Evolutionary conservation across 805 yeast genomes (phyloP), one percentile per base, ranked within the genome.

Genomic region (Ogataea kodamae): DNA sequence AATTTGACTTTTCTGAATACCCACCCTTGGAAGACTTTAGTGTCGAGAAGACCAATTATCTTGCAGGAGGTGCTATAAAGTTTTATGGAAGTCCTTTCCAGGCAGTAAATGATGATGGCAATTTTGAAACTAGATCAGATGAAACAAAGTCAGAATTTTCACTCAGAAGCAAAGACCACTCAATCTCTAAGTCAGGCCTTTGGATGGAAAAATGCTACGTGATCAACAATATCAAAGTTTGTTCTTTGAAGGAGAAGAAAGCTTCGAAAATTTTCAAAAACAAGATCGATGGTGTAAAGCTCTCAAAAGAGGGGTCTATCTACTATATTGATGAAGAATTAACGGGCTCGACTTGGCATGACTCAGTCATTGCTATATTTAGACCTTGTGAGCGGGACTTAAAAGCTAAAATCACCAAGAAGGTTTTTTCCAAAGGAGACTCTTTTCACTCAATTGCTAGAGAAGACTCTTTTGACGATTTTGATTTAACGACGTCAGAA

Each of bases 381-480:
- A 39, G 62, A 30, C 62, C 59, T 1, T 57, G 62, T 39, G 57
- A 57, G 28, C 32, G 62, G 23, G 49, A 45, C 8, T 46, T 51
- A 2, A 43, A 42, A 16, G 48, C 50, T 16, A 57, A 52, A 28
- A 36, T 57, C 4, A 49, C 59, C 3, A 57, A 53, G 29, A 48
- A 46, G 13, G 46, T 54, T 30, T 25, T 52, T 2, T 40, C 51
- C 5, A 51, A 43, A 30, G 33, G 39, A 10, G 39, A 38, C 8
- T 42, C 49, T 3, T 41, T 41, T 18, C 43, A 41, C 8, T 27
- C 34, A 5, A 25, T 39, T 3, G 5, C 27, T 22, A 26, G 33
- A 17, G 36, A 30, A 9, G 36, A 36, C 9, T 27, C 32, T 9
- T 41, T 33, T 4, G 52, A 50, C 5, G 49, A 47, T 14, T 37